These are phyloP conservation scores for Beverwykella pulmonaria DNA, from an alignment of 495 filamentous ascomycete genomes.

Conservation along the genomic window DNA sequence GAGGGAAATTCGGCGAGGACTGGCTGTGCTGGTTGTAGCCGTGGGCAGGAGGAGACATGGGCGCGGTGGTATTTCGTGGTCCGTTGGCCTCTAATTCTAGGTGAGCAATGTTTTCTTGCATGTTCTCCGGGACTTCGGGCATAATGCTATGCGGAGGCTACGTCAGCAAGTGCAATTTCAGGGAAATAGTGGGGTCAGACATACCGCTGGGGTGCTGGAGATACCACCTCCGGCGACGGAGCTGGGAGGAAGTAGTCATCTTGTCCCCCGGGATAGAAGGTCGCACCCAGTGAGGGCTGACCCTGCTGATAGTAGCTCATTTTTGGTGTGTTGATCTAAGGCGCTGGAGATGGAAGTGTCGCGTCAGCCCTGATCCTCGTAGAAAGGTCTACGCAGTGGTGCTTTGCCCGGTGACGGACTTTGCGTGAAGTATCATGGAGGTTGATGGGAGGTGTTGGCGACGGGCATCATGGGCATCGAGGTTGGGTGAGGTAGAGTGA, in stretches of 20 bases:
- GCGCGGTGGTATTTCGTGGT: conserved; percentile 31
- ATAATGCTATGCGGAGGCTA: conserved; percentile 57
- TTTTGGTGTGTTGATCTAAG: conserved; percentile 14
- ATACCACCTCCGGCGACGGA: conserved; percentile 67
- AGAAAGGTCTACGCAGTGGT: not conserved
- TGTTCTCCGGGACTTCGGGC: conserved; percentile 79
- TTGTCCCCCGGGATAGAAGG: conserved; percentile 83
- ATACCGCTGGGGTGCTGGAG: conserved; percentile 88
- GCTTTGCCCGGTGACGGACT: not conserved
- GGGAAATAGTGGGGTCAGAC: conserved; percentile 6
- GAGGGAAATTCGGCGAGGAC: conserved; percentile 23
- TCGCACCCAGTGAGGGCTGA: conserved; percentile 64
- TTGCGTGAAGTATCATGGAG: conserved; percentile 12
- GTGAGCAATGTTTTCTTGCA: conserved; percentile 87
- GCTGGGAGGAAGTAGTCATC: conserved; percentile 84
- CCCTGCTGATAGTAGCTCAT: conserved; percentile 42
- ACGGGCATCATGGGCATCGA: not conserved
- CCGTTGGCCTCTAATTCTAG: conserved; percentile 77
- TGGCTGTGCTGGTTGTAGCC: conserved; percentile 19
- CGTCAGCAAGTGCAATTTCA: conserved; percentile 30
- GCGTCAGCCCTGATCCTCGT: conserved; percentile 35
- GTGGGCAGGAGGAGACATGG: conserved; percentile 37
- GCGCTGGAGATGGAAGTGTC: conserved; percentile 5
- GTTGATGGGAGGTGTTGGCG: not conserved
- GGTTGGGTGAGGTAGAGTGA: not conserved